Percentiles rank a stretch among this genome's conserved stretches.
Conservation (phyloP, 2,329 filamentous ascomycete species). For the Pseudogymnoascus destructans region DNA sequence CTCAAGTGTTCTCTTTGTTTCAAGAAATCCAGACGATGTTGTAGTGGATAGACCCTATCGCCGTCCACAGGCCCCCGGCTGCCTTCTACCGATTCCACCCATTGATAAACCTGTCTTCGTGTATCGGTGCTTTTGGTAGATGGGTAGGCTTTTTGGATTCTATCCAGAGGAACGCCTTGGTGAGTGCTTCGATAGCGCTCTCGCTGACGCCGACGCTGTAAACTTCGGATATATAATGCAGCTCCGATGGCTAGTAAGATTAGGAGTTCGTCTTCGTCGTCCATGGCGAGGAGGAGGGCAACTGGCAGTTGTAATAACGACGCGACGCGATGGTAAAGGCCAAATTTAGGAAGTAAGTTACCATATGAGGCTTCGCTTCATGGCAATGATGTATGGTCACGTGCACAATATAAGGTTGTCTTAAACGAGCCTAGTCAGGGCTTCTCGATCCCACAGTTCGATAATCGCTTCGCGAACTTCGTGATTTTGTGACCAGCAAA, state of each 20-base stretch:
- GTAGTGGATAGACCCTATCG: background rate
- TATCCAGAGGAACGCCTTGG: background rate
- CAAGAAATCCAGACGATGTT: background rate
- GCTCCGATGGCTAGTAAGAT: background rate
- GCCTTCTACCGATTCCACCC: background rate
- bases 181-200: background rate
- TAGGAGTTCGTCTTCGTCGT: background rate
- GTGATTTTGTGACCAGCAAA: constrained; percentile 8
- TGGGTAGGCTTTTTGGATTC: background rate
- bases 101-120: background rate
- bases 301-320: background rate
- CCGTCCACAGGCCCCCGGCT: background rate
- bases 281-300: background rate
- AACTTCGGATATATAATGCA: background rate
- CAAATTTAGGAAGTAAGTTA: background rate
- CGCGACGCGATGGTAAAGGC: background rate
- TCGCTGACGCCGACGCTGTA: background rate
- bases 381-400: background rate
- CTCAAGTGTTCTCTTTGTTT: background rate
- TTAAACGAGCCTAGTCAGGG: constrained; percentile 9
- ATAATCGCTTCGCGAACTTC: constrained; percentile 9
- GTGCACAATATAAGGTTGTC: constrained; percentile 5
- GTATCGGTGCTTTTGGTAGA: background rate
- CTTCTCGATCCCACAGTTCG: constrained; percentile 8
- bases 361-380: background rate